Base-by-base conservation (phyloP, 1,284 basidiomycete genomes). In the Meripilus lineatus region DNA sequence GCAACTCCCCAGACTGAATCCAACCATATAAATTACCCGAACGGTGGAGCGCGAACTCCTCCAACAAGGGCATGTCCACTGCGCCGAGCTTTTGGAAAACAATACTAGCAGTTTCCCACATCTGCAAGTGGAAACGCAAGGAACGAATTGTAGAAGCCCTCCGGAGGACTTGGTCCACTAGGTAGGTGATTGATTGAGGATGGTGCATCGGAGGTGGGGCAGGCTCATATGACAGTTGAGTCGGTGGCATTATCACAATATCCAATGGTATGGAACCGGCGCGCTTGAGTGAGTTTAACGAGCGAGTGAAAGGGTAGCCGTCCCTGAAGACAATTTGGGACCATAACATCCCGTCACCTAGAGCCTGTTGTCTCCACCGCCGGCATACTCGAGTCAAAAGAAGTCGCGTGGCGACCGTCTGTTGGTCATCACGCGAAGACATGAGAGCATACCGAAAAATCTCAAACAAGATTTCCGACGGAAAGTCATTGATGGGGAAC, bases 401-500 rank as follows among this genome's bases (percentile, higher is more conserved):
- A 25, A 77, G 53, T 38, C 81, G 75, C 49, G 62, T 58, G 21
- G 51, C 49, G 17, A 71, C 59, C 17, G 69, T 68, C 18, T 61
- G 50, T 1, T 50, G 44, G 2, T 69, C 63, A 39, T 64, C 58
- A 24, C 48, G 48, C 11, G 66, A 55, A 21, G 73, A 70, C 74
- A 74, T 79, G 36, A 69, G 66, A 33, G 75, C 71, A 50, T 68
- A 66, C 45, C 73, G 75, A 50, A 87, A 75, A 49, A 87, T 83
- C 45, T 75, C 71, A 58, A 61, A 62, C 47, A 85, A 61, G 48
- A 87, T 78, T 57, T 86, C 84, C 25, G 62, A 55, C 2, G 84
- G 84, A 6, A 86, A 68, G 32, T 77, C 68, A 57, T 75, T 73
- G 46, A 85, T 65, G 32, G 72, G 73, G 58, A 86, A 84, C 37